These are phyloP conservation scores for Westerdykella sp. DNA, from an alignment of 2,329 filamentous ascomycete genomes.

Conservation along the genomic window DNA sequence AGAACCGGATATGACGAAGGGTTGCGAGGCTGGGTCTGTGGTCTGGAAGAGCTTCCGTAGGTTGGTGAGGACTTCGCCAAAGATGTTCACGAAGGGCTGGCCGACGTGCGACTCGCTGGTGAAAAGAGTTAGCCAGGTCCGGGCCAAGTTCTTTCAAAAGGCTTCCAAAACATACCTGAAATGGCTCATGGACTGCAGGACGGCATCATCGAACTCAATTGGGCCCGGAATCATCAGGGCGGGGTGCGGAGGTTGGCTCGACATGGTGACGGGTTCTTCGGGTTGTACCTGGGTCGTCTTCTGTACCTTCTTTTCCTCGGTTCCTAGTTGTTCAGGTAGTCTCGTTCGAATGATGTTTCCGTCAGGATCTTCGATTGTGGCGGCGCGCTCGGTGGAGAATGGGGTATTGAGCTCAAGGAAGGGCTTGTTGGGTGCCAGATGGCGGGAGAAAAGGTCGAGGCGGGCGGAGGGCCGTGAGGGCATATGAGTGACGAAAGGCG, in stretches of 20 bases:
- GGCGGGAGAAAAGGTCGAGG: conserved; percentile 55
- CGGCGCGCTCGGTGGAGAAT: conserved; percentile 54
- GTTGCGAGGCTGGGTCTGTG: conserved; percentile 72
- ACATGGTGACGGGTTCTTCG: conserved; percentile 43
- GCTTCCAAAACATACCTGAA: conserved; percentile 57
- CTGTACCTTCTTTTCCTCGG: conserved; percentile 8
- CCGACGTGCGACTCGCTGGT: conserved; percentile 87
- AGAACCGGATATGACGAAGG: conserved; percentile 88
- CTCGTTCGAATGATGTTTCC: conserved; percentile 30
- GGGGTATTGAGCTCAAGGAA: conserved; percentile 57
- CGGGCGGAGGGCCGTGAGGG: conserved; percentile 41
- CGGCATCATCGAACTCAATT: conserved; percentile 97
- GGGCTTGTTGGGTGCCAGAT: conserved; percentile 49
- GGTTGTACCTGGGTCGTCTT: conserved; percentile 8
- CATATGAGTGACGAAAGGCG: conserved; percentile 20
- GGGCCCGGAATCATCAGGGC: conserved; percentile 93
- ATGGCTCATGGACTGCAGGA: conserved; percentile 90
- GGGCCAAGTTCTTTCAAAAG: conserved; percentile 1
- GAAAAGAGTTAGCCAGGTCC: background rate
- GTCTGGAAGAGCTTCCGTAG: conserved; percentile 94
- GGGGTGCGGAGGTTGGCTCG: conserved; percentile 54
- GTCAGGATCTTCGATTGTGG: conserved; percentile 49
- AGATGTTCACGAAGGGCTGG: conserved; percentile 78
- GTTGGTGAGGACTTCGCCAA: conserved; percentile 82
- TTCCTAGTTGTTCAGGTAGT: conserved; percentile 8